These are phyloP conservation scores for Cladosporium sp. DNA, from an alignment of 2,329 filamentous ascomycete species.

Conservation along the genomic window DNA sequence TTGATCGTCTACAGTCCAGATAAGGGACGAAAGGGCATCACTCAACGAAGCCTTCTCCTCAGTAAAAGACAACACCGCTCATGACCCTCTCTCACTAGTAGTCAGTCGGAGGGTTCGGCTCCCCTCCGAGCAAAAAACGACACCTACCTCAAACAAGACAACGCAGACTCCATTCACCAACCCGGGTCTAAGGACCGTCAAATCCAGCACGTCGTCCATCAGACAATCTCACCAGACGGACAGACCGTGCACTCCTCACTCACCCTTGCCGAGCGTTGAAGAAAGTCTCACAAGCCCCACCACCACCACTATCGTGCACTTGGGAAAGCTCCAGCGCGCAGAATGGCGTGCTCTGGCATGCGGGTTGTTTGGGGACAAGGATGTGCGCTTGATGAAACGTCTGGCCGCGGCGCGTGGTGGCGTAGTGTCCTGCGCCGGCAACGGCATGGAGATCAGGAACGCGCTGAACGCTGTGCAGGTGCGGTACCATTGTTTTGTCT, in stretches of 20 bases:
- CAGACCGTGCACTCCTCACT: neutral
- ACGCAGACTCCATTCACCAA: neutral
- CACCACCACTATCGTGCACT: neutral
- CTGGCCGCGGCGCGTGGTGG: conserved; percentile 18
- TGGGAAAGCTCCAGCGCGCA: neutral
- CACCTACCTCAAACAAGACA: conserved; percentile 1
- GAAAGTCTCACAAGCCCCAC: conserved; percentile 7
- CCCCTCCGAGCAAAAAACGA: neutral
- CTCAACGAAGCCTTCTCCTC: neutral
- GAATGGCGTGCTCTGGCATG: conserved; percentile 13
- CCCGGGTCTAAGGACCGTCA: conserved; percentile 11
- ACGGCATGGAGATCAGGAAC: conserved; percentile 36
- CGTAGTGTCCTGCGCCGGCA: conserved; percentile 20
- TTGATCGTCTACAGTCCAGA: neutral
- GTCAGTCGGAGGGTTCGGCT: neutral
- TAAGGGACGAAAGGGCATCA: neutral
- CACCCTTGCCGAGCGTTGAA: conserved; percentile 7
- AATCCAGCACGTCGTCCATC: neutral
- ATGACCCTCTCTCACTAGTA: neutral
- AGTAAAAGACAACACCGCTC: neutral
- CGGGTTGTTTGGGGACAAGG: conserved; percentile 20
- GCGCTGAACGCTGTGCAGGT: conserved; percentile 29
- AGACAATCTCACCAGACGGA: neutral
- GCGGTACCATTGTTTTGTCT: conserved; percentile 11
- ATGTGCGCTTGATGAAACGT: conserved; percentile 30